These are phyloP conservation scores for Monarda citriodora DNA, from an alignment of 305 asterid genomes.

Conservation along the genomic window DNA sequence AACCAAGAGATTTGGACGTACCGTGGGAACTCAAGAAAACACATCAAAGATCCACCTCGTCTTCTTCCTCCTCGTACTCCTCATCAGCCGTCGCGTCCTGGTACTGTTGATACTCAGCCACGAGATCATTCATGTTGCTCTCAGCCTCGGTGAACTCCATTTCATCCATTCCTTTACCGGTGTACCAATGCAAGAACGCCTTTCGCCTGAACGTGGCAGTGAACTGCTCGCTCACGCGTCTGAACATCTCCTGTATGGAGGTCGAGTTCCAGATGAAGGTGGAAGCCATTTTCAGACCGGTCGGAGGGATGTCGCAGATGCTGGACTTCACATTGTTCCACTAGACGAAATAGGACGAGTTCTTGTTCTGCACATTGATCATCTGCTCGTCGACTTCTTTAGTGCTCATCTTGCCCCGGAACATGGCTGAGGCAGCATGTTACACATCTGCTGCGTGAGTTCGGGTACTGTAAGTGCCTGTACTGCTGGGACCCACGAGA, in stretches of 20 bases:
- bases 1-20: slow-evolving; percentile 24
- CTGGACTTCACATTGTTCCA: slow-evolving; percentile 64
- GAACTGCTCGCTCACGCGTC: slow-evolving; percentile 54
- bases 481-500: slow-evolving; percentile 62
- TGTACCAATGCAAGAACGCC: slow-evolving; percentile 62
- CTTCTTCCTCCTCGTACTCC: slow-evolving; percentile 37
- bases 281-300: slow-evolving; percentile 53
- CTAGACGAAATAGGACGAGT: slow-evolving; percentile 54
- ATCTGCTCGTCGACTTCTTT: slow-evolving; percentile 59
- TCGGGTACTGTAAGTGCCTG: slow-evolving; percentile 51
- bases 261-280: slow-evolving; percentile 55
- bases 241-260: slow-evolving; percentile 50
- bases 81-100: slow-evolving; percentile 56
- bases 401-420: slow-evolving; percentile 60
- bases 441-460: slow-evolving; percentile 60
- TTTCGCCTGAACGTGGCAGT: slow-evolving; percentile 56
- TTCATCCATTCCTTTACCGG: slow-evolving; percentile 56
- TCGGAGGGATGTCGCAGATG: slow-evolving; percentile 56
- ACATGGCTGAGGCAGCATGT: slow-evolving; percentile 64
- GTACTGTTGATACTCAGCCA: slow-evolving; percentile 57
- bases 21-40: background rate
- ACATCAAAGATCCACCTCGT: slow-evolving; percentile 20
- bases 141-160: slow-evolving; percentile 58
- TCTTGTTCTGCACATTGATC: slow-evolving; percentile 57
- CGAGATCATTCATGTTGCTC: slow-evolving; percentile 57